These are phyloP conservation scores for Solanum ossicruentum DNA, from an alignment of 257 asterid species.

Conservation along the genomic window DNA sequence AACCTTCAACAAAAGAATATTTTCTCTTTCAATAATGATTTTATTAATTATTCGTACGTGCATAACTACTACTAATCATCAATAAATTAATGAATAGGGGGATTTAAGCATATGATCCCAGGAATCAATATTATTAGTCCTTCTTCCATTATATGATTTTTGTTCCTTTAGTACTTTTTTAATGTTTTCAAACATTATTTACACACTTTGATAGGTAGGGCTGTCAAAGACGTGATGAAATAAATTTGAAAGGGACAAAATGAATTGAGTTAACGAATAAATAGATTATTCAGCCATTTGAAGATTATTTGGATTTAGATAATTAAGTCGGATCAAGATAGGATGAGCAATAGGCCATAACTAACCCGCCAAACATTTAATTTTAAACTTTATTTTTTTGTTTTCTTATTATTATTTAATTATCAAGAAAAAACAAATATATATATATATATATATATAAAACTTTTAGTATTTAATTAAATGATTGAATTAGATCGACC, in stretches of 20 bases:
- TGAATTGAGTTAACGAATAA: neutral
- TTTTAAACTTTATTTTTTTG: neutral
- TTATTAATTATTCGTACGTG: neutral
- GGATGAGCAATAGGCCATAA: neutral
- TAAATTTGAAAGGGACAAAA: neutral
- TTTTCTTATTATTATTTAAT: too few relatives aligned
- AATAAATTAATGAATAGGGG: neutral
- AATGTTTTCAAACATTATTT: neutral
- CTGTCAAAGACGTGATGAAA: neutral
- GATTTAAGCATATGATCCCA: neutral
- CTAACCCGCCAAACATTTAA: neutral
- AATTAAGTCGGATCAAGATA: neutral
- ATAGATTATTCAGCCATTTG: neutral
- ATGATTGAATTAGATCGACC: too few relatives aligned
- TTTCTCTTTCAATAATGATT: neutral
- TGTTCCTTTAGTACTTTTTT: too few relatives aligned
- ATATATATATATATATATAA: too few relatives aligned
- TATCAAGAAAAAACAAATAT: neutral
- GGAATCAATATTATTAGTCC: neutral
- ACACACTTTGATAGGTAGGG: neutral
- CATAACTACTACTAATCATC: neutral
- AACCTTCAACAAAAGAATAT: neutral
- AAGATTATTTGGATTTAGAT: neutral
- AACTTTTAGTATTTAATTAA: too few relatives aligned
- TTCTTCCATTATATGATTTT: neutral